These are phyloP conservation scores for Hypoxylon sp. DNA, from an alignment of 2,329 filamentous ascomycete species.

Conservation along the genomic window DNA sequence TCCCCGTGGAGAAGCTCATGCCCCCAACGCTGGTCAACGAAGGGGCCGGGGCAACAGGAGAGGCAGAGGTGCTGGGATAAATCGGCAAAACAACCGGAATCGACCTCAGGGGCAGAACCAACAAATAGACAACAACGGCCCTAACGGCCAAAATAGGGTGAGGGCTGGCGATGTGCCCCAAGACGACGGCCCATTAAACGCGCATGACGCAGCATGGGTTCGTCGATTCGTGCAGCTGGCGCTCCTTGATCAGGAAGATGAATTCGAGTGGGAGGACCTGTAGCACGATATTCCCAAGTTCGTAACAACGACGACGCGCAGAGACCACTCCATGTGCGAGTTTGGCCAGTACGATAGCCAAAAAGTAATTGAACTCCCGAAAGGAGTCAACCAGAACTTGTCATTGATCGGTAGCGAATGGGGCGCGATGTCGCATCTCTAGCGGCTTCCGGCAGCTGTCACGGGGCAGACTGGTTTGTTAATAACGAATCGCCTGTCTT, in stretches of 20 bases:
- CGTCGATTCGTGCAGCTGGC: slow-evolving; percentile 68
- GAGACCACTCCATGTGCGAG: slow-evolving; percentile 31
- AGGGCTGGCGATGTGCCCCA: slow-evolving; percentile 41
- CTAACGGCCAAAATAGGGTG: slow-evolving; percentile 43
- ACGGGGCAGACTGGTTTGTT: slow-evolving; percentile 37
- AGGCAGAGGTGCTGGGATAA: slow-evolving; percentile 44
- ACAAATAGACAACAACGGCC: slow-evolving; percentile 42
- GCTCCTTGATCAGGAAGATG: slow-evolving; percentile 65
- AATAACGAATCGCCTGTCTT: slow-evolving; percentile 40
- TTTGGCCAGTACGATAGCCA: slow-evolving; percentile 37
- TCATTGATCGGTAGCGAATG: slow-evolving; percentile 42
- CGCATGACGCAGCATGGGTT: slow-evolving; percentile 66
- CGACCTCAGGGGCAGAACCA: slow-evolving; percentile 48
- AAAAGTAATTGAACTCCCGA: slow-evolving; percentile 46
- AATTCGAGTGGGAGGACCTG: slow-evolving; percentile 54
- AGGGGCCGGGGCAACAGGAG: slow-evolving; percentile 52
- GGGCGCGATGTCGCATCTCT: slow-evolving; percentile 43
- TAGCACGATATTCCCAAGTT: slow-evolving; percentile 46
- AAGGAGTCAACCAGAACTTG: slow-evolving; percentile 41
- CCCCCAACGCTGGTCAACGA: slow-evolving; percentile 50
- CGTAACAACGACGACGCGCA: slow-evolving; percentile 38
- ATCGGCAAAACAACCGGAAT: slow-evolving; percentile 49
- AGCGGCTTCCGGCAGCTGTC: slow-evolving; percentile 49
- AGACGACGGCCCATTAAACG: slow-evolving; percentile 56
- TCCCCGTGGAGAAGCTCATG: slow-evolving; percentile 43